A percentile compares a stretch with the other conserved stretches of the same genome.
Evolutionary conservation across 768 basidiomycete species (phyloP).

Genomic region (Naganishia randhawae): DNA sequence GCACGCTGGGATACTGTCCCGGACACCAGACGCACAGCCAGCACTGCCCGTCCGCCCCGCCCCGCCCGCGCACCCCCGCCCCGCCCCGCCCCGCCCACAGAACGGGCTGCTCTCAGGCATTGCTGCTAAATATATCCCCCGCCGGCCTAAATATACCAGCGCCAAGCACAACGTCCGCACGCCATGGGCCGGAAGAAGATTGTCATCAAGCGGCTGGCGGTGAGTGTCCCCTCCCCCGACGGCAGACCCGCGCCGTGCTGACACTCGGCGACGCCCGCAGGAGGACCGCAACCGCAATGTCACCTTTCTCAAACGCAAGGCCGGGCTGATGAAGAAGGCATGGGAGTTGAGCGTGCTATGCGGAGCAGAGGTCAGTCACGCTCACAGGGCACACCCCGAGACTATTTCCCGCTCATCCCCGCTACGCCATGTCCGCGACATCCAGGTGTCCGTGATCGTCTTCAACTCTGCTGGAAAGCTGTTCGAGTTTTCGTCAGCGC

Average conservation of each 20-base stretch:
- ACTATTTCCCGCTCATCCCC: background rate
- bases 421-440: background rate
- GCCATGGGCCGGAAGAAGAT: slow-evolving; percentile 51
- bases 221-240: slow-evolving; percentile 29
- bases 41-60: too few species aligned
- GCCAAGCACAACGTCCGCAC: slow-evolving; percentile 13
- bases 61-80: too few species aligned
- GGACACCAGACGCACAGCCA: too few species aligned
- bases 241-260: background rate
- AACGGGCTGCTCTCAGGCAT: background rate
- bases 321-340: slow-evolving; percentile 51
- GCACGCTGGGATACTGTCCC: too few species aligned
- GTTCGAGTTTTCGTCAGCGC: slow-evolving; percentile 47
- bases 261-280: slow-evolving; percentile 22
- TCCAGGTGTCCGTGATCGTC: slow-evolving; percentile 42
- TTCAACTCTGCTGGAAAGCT: slow-evolving; percentile 45
- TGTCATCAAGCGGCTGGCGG: slow-evolving; percentile 45
- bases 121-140: slow-evolving; percentile 5
- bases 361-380: slow-evolving; percentile 45
- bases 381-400: background rate
- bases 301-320: slow-evolving; percentile 51
- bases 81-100: background rate
- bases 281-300: slow-evolving; percentile 50
- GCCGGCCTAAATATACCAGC: slow-evolving; percentile 9
- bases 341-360: slow-evolving; percentile 50